Evolutionary conservation across 2,329 filamentous ascomycete species (phyloP).

Genomic region (Diplodia mutila): DNA sequence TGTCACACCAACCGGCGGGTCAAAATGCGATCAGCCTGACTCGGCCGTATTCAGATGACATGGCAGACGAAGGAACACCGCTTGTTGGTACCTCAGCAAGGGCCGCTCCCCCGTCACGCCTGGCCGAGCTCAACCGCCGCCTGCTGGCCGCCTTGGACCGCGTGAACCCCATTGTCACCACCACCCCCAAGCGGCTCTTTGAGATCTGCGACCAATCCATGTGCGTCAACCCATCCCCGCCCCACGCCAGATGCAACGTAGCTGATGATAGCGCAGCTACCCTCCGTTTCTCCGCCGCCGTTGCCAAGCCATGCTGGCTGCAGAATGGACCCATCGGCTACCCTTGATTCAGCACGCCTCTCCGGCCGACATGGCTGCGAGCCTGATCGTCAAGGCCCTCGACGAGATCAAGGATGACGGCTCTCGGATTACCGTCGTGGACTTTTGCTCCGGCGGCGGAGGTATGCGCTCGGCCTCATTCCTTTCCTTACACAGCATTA

Average conservation of each 20-base stretch:
- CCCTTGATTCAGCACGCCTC: conserved; percentile 62
- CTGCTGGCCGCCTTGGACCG: background rate
- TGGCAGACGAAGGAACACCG: conserved; percentile 7
- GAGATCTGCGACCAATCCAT: conserved; percentile 36
- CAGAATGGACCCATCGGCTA: conserved; percentile 64
- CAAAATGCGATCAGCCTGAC: background rate
- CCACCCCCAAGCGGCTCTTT: conserved; percentile 33
- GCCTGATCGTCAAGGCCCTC: conserved; percentile 53
- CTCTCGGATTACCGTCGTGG: conserved; percentile 63
- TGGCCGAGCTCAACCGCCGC: background rate
- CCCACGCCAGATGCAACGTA: no score
- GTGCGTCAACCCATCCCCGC: conserved; percentile 29
- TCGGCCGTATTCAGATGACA: background rate
- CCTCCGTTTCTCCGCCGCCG: conserved; percentile 66
- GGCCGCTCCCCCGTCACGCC: background rate
- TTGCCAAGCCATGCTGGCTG: conserved; percentile 67
- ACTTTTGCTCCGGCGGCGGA: conserved; percentile 76
- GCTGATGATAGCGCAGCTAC: conserved; percentile 56
- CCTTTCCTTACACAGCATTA: background rate
- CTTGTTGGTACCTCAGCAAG: background rate
- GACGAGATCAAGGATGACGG: conserved; percentile 16
- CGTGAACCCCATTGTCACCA: conserved; percentile 11
- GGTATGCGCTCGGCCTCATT: conserved; percentile 45
- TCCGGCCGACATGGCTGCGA: conserved; percentile 64
- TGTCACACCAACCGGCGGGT: conserved; percentile 10